These are phyloP conservation scores for Ceratobasidium sp. DNA, from an alignment of 1,284 basidiomycete genomes.

Conservation along the genomic window DNA sequence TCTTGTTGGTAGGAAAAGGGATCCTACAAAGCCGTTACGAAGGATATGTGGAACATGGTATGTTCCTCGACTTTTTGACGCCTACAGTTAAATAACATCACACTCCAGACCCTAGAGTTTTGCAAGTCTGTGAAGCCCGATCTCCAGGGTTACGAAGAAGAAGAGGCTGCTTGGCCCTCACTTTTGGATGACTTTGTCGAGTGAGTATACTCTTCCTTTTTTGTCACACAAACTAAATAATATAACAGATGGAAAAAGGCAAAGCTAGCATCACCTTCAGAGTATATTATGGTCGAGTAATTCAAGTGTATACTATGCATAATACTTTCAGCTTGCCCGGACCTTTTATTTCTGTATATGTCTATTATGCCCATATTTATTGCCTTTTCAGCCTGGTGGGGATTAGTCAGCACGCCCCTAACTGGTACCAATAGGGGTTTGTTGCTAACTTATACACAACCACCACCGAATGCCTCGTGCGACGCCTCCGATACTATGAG, in stretches of 20 bases:
- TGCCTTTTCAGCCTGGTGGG: background rate
- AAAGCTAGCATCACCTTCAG: background rate
- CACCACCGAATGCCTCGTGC: conserved; percentile 11
- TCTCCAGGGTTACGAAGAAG: conserved; percentile 74
- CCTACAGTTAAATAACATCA: conserved; percentile 17
- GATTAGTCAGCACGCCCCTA: conserved; percentile 24
- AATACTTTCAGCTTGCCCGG: conserved; percentile 16
- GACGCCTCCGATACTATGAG: conserved; percentile 9
- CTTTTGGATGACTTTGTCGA: conserved; percentile 78
- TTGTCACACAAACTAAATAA: background rate
- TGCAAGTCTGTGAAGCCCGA: conserved; percentile 71
- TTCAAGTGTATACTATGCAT: background rate
- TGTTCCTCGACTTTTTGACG: conserved; percentile 48
- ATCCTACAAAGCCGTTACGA: conserved; percentile 79
- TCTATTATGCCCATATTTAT: conserved; percentile 38
- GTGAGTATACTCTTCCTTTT: conserved; percentile 52
- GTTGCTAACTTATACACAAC: background rate
- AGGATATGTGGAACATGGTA: conserved; percentile 87
- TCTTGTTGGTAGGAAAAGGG: conserved; percentile 65
- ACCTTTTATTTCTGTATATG: background rate
- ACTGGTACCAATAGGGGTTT: conserved; percentile 17
- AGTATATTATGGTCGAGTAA: conserved; percentile 24
- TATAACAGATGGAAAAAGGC: conserved; percentile 33
- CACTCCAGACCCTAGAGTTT: conserved; percentile 67
- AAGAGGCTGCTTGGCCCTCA: conserved; percentile 86